Base-by-base conservation (phyloP, 768 basidiomycete species). In the Saitozyma sp. region DNA sequence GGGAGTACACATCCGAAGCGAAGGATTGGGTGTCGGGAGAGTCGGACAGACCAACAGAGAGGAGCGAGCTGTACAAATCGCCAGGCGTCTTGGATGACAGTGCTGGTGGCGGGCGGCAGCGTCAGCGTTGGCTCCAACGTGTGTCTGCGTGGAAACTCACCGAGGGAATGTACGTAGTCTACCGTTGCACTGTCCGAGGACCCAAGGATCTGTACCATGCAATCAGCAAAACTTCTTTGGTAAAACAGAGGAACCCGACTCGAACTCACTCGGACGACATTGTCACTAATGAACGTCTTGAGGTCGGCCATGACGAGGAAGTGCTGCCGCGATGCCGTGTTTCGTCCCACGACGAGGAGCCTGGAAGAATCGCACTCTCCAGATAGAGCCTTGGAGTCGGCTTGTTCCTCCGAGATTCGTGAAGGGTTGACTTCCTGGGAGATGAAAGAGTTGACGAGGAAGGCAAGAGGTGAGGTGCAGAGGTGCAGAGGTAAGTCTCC, bases 101-200 rank as follows among this genome's bases (percentile, higher is more conserved):
- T n/a, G 91, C 92, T 88, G 70, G 3, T 61, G 38, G 38, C 29
- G 29, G 29, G 29, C 29, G 29, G 29, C 29, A 29, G 29, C 19
- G 14, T 58, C 17, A 59, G 20, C 39, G 49, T 41, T 42, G 39
- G 20, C 17, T 29, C 7, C 20, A n/a, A 16, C 17, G 3, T 9
- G 17, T n/a, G 17, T 11, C 13, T 14, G 5, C 2, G 17, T 7
- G 17, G 4, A 29, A 4, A 76, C 84, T 46, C 66, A 89, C 91
- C 92, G 79, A 89, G 87, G 54, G 91, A 91, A 77, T 91, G 83
- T 42, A 96, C 88, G 78, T 88, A 96, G 82, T 92, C 88, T 68
- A 92, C 86, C 63, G 89, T 90, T 67, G 86, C 91, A 66, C 84
- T 84, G 80, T 95, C 90, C 19, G 92, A 87, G 51, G 91, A 84